Evolutionary conservation across 371 early-diverging fungal species (phyloP).

Genomic region (Dichotomocladium elegans): DNA sequence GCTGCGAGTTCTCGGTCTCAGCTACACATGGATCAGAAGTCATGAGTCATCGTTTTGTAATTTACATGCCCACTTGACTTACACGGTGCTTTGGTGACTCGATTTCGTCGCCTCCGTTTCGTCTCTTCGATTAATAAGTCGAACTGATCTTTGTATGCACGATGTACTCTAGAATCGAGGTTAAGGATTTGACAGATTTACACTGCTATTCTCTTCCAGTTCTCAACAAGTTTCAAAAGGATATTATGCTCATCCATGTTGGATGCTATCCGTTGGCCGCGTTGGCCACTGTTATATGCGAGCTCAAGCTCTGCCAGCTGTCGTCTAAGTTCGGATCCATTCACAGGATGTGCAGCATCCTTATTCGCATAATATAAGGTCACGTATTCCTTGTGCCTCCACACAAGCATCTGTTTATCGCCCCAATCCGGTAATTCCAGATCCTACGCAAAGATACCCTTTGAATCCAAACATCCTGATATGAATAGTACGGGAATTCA

Average conservation of each 20-base stretch:
- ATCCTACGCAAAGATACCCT: conserved; percentile 25
- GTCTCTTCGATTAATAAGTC: conserved; percentile 7
- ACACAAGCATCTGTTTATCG: conserved; percentile 48
- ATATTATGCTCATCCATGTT: conserved; percentile 13
- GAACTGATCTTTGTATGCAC: conserved; percentile 13
- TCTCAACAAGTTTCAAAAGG: no score
- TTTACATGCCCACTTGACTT: no score
- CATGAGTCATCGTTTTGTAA: no score
- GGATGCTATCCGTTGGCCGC: not conserved
- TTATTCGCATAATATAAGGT: conserved; percentile 62
- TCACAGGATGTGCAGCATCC: conserved; percentile 48
- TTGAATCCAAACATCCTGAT: not conserved
- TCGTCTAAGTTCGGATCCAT: not conserved
- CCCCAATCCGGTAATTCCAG: conserved; percentile 56
- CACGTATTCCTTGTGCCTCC: conserved; percentile 59
- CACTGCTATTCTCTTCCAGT: no score
- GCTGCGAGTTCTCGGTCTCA: no score
- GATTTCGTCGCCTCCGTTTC: conserved; percentile 2
- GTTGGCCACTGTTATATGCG: not conserved
- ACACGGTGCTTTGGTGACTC: no score
- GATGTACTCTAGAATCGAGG: no score
- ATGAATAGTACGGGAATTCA: not conserved
- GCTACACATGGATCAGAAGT: no score
- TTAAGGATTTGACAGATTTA: no score
- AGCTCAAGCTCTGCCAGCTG: conserved; percentile 11